Evolutionary conservation across 192 early-diverging fungal genomes (phyloP).

Genomic region (Coemansia sp.): DNA sequence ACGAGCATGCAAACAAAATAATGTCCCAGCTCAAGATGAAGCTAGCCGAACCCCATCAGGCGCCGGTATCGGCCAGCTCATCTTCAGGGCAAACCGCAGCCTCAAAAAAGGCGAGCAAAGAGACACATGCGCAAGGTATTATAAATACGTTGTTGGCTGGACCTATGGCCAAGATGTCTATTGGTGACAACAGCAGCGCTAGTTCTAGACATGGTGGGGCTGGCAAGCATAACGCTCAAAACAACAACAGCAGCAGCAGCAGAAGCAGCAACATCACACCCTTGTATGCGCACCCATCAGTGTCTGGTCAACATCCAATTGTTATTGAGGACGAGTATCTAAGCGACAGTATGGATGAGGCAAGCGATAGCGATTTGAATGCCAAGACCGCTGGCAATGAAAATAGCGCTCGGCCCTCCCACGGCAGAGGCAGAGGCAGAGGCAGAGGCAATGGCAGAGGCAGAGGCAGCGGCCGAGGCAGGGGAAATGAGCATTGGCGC

Average conservation of each 20-base stretch:
- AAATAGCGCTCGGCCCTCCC: not conserved
- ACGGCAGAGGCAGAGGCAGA: not conserved
- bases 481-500: constrained; percentile 4
- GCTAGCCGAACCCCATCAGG: constrained; percentile 6
- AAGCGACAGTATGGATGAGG: constrained; percentile 53
- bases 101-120: not conserved
- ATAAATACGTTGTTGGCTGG: constrained; percentile 47
- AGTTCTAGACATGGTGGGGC: not conserved
- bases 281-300: constrained; percentile 31
- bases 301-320: constrained; percentile 37
- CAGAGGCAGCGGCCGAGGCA: not conserved
- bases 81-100: not conserved
- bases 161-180: constrained; percentile 20
- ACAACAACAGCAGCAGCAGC: not conserved
- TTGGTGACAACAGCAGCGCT: constrained; percentile 3
- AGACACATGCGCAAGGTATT: constrained; percentile 39
- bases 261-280: not conserved
- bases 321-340: constrained; percentile 48
- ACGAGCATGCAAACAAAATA: constrained; percentile 29
- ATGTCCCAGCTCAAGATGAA: constrained; percentile 33
- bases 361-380: constrained; percentile 8
- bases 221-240: not conserved
- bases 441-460: constrained; percentile 1
- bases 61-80: not conserved
- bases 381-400: not conserved